These are phyloP conservation scores for Conticribra guillardii DNA, from an alignment of 108 stramenopile genomes.

Conservation along the genomic window DNA sequence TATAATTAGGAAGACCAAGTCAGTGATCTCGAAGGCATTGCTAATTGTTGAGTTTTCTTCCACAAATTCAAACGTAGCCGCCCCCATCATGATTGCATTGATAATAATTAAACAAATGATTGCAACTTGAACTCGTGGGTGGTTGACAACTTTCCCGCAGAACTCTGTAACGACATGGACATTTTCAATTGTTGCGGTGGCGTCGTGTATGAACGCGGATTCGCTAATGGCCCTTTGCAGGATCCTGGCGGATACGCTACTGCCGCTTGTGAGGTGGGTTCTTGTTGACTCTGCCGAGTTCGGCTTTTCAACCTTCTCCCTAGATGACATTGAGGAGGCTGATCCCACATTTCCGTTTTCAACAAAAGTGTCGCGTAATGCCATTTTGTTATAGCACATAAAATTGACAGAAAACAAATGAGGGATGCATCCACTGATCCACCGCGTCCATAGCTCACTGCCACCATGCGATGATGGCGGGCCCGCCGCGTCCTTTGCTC, in stretches of 20 bases:
- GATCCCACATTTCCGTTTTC: no score
- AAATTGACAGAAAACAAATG: no score
- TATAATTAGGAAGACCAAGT: conserved; percentile 56
- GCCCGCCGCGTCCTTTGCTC: no score
- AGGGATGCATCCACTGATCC: no score
- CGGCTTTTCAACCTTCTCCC: neutral
- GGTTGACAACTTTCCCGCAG: conserved; percentile 56
- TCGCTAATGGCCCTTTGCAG: no score
- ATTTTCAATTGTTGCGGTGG: neutral
- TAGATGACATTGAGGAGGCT: no score
- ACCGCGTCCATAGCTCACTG: no score
- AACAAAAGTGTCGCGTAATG: no score
- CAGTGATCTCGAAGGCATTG: conserved; percentile 41
- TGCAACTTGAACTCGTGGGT: conserved; percentile 49
- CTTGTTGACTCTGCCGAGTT: neutral
- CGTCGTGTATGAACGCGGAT: neutral
- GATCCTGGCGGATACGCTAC: no score
- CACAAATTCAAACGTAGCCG: conserved; percentile 73
- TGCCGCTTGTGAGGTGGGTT: neutral
- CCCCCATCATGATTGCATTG: conserved; percentile 72
- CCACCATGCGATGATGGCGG: no score
- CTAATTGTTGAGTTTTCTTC: conserved; percentile 44
- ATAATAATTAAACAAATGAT: conserved; percentile 63
- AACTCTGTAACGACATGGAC: conserved; percentile 1
- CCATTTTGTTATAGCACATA: no score